These are phyloP conservation scores for Tirmania nivea DNA, from an alignment of 495 filamentous ascomycete species.

Conservation along the genomic window DNA sequence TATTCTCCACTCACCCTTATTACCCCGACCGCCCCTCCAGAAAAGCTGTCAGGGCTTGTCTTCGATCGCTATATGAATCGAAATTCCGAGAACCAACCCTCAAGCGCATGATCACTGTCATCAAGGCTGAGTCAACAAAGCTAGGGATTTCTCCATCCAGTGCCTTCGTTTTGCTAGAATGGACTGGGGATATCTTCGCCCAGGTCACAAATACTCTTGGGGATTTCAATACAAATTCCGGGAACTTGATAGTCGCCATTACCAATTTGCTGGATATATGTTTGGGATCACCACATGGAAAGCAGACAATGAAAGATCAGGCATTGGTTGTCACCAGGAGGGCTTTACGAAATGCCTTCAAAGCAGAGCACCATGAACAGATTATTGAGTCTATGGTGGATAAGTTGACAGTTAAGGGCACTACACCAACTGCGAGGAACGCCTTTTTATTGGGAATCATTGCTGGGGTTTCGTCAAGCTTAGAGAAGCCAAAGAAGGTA, in stretches of 20 bases:
- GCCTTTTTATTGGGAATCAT: slow-evolving; percentile 62
- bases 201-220: slow-evolving; percentile 7
- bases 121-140: slow-evolving; percentile 47
- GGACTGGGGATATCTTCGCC: slow-evolving; percentile 28
- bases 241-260: slow-evolving; percentile 7
- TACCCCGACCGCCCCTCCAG: slow-evolving; percentile 73
- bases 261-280: slow-evolving; percentile 43
- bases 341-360: slow-evolving; percentile 46
- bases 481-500: slow-evolving; percentile 32
- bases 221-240: slow-evolving; percentile 4
- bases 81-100: slow-evolving; percentile 38
- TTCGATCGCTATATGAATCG: slow-evolving; percentile 35
- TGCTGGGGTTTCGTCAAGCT: slow-evolving; percentile 60
- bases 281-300: slow-evolving; percentile 28
- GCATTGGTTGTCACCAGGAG: slow-evolving; percentile 52
- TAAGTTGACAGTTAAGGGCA: slow-evolving; percentile 40
- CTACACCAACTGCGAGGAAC: slow-evolving; percentile 41
- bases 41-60: slow-evolving; percentile 53
- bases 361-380: slow-evolving; percentile 32
- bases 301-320: slow-evolving; percentile 9
- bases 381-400: slow-evolving; percentile 40
- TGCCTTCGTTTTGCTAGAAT: slow-evolving; percentile 77
- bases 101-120: slow-evolving; percentile 20
- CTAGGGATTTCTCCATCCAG: slow-evolving; percentile 49
- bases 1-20: slow-evolving; percentile 69